Base-by-base conservation (phyloP, 306 rosid genomes). In the Glycine latifolia region DNA sequence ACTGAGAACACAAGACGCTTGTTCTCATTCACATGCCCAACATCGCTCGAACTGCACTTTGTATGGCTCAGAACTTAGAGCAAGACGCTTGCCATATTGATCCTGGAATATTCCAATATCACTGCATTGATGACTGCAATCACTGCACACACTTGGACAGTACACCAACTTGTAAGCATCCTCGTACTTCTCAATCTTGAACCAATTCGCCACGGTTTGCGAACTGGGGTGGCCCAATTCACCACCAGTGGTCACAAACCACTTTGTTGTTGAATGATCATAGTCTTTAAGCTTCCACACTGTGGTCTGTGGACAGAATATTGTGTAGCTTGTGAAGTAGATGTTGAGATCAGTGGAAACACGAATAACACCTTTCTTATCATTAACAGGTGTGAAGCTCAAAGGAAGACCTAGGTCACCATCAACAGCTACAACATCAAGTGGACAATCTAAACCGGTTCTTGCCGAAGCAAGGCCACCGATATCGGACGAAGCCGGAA, bases 141-240 rank as follows among this genome's bases (percentile, higher is more conserved):
- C 74, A 82, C 62, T 14, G 11, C 95, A 91, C 8, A 94, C 94
- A 0, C 69, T 82, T 17, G 97, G 98, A 20, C 95, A 91, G 17
- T 71, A 91, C 9, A 83, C 77, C 5, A 94, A 46, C 81, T 89
- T 91, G 79, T 90, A 94, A 10, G 77, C 90, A 3, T 61, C 73
- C 3, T 79, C 88, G 8, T 70, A 78, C 68, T 87, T 87, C 87
- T 90, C 95, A 49, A 94, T 90, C 91, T 89, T 91, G 75, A 91
- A 88, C 94, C 92, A 91, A 14, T 87, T 91, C 0, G 6, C 15
- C 6, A 50, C 6, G 15, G 55, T 50, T 11, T 50, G 15, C 6
- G 15, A 4, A 11, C 92, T 87, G 0, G 91, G 91, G 77, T 88
- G 84, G 15, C 91, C 97, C 2, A 75, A 52, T 53, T 80, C 85